A percentile compares a stretch with the other conserved stretches of the same genome.
These are phyloP conservation scores for Fagopyrum homotropicum DNA, from an alignment of 148 eudicot genomes.

Conservation along the genomic window DNA sequence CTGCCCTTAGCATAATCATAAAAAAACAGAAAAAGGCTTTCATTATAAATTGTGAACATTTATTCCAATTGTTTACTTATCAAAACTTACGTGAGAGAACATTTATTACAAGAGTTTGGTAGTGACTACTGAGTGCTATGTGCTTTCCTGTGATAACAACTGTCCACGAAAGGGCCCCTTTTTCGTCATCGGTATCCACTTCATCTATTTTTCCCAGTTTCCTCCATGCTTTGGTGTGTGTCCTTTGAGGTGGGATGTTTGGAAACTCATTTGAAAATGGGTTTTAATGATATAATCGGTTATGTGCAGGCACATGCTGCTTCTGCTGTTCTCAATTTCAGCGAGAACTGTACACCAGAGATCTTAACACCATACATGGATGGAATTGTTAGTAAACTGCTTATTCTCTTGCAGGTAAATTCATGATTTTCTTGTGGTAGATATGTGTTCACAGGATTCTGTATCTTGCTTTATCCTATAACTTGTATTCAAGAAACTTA, in stretches of 20 bases:
- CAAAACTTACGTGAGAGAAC: not conserved
- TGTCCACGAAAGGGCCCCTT: not conserved
- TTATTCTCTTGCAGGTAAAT: constrained; percentile 72
- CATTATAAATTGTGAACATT: not conserved
- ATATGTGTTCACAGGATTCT: not conserved
- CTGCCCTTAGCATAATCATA: not conserved
- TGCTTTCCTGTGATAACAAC: not conserved
- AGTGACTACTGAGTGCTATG: not conserved
- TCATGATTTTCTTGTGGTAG: not conserved
- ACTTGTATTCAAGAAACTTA: not conserved
- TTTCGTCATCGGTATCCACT: not conserved
- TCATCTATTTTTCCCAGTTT: not conserved
- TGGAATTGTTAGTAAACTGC: constrained; percentile 79
- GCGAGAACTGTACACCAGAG: constrained; percentile 93
- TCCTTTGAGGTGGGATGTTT: not conserved
- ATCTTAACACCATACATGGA: constrained; percentile 85
- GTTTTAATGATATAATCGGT: not conserved
- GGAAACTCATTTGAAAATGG: not conserved
- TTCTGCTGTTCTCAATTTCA: constrained; percentile 89
- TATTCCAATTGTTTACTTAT: not conserved
- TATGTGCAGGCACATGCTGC: constrained; percentile 87
- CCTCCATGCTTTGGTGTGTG: not conserved
- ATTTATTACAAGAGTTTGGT: not conserved
- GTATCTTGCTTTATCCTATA: not conserved
- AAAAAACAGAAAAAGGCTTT: not conserved